Percentiles rank a stretch among this genome's conserved stretches.
Conservation (phyloP, 768 basidiomycete species). For the Nidularia sp. region DNA sequence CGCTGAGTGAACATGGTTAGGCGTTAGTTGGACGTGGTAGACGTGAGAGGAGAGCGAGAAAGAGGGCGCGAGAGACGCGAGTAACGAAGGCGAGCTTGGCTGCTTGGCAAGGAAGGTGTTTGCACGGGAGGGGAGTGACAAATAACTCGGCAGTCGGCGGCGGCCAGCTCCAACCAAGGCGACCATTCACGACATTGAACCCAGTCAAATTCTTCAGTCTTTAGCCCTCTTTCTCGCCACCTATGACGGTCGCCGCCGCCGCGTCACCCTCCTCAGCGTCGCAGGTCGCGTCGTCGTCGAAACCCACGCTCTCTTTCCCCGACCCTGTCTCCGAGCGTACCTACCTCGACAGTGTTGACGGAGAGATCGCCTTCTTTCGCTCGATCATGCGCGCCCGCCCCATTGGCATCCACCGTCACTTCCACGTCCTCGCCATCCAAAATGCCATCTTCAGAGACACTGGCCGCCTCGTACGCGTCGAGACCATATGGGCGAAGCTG, state of each 20-base stretch:
- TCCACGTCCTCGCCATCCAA: slow-evolving; percentile 75
- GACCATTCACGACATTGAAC: too few relatives aligned
- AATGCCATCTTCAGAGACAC: slow-evolving; percentile 71
- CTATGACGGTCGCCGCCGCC: not conserved
- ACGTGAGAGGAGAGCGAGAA: too few relatives aligned
- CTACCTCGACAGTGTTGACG: slow-evolving; percentile 71
- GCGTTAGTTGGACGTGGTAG: too few relatives aligned
- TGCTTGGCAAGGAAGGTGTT: too few relatives aligned
- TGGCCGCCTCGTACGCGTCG: slow-evolving; percentile 50
- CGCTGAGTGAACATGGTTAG: too few relatives aligned
- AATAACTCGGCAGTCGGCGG: too few relatives aligned
- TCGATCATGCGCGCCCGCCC: slow-evolving; percentile 79
- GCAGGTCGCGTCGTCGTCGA: not conserved
- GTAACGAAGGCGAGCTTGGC: too few relatives aligned
- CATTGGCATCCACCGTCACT: slow-evolving; percentile 79
- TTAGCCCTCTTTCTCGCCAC: not conserved
- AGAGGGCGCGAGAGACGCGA: too few relatives aligned
- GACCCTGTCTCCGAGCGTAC: slow-evolving; percentile 18
- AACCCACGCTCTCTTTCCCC: slow-evolving; percentile 4
- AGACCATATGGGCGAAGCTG: slow-evolving; percentile 76
- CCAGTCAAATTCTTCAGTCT: not conserved
- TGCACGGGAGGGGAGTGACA: too few relatives aligned
- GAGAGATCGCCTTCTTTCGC: slow-evolving; percentile 83
- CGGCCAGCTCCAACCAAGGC: too few relatives aligned
- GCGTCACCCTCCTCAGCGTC: slow-evolving; percentile 2